These are phyloP conservation scores for Yamadazyma siamensis DNA, from an alignment of 1,139 yeast genomes.

Conservation along the genomic window DNA sequence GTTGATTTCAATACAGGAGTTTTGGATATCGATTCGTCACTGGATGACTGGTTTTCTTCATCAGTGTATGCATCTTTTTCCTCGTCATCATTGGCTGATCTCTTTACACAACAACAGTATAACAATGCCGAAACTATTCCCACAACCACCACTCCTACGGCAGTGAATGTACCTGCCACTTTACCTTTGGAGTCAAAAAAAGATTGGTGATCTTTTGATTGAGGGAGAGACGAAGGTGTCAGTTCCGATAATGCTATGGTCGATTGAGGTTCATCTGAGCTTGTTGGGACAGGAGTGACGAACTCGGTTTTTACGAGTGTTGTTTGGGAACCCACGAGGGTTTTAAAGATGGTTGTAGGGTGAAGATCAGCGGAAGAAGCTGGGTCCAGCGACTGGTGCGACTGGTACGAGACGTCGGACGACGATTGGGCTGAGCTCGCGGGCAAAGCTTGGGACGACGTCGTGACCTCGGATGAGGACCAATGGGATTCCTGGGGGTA, in stretches of 20 bases:
- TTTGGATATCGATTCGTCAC: conserved; percentile 14
- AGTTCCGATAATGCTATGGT: conserved; percentile 8
- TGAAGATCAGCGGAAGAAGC: conserved; percentile 1
- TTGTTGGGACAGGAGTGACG: conserved; percentile 14
- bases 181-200: conserved; percentile 59
- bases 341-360: conserved; percentile 20
- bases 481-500: conserved; percentile 1
- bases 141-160: conserved; percentile 55
- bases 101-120: conserved; percentile 31
- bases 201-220: conserved; percentile 13
- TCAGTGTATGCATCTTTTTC: conserved; percentile 31
- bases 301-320: conserved; percentile 20
- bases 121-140: conserved; percentile 34
- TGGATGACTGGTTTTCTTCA: conserved; percentile 32
- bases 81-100: conserved; percentile 14
- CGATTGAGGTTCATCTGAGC: conserved; percentile 1
- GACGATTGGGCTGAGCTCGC: neutral
- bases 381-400: no score
- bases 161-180: conserved; percentile 73
- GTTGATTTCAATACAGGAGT: conserved; percentile 15
- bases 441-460: neutral
- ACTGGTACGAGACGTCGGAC: no score
- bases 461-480: neutral
- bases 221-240: conserved; percentile 3
- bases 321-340: conserved; percentile 23